These are phyloP conservation scores for Lactarius pseudohatsudake DNA, from an alignment of 768 basidiomycete species.

Conservation along the genomic window DNA sequence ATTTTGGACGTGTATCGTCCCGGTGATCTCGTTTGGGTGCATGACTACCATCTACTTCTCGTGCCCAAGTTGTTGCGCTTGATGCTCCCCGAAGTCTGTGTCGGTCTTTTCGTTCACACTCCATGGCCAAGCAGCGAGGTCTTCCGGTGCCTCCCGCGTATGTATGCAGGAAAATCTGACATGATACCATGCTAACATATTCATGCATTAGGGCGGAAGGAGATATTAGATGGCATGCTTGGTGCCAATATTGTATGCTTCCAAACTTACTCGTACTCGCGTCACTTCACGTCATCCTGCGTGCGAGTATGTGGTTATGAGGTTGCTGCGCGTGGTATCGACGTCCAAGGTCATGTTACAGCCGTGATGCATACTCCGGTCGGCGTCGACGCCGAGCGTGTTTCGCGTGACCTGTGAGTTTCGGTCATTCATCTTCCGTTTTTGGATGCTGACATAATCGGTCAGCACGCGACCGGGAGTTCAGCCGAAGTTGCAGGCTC, in stretches of 20 bases:
- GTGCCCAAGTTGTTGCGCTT: slow-evolving; percentile 83
- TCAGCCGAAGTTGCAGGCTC: slow-evolving; percentile 83
- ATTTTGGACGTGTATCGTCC: slow-evolving; percentile 70
- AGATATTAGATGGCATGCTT: slow-evolving; percentile 97
- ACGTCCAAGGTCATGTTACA: slow-evolving; percentile 83
- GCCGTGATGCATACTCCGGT: slow-evolving; percentile 90
- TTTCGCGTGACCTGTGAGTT: slow-evolving; percentile 69
- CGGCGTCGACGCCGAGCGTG: slow-evolving; percentile 90
- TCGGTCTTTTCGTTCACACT: slow-evolving; percentile 96
- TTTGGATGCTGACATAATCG: slow-evolving; percentile 8
- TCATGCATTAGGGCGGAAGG: slow-evolving; percentile 63
- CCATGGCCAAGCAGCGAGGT: slow-evolving; percentile 97
- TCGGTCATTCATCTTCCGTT: background rate
- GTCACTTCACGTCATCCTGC: slow-evolving; percentile 94
- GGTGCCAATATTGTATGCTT: slow-evolving; percentile 96
- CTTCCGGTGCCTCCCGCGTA: slow-evolving; percentile 89
- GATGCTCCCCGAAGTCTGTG: slow-evolving; percentile 61
- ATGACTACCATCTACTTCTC: slow-evolving; percentile 95
- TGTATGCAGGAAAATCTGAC: slow-evolving; percentile 36
- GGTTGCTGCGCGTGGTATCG: slow-evolving; percentile 65
- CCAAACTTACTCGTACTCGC: slow-evolving; percentile 94
- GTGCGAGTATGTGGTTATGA: slow-evolving; percentile 97
- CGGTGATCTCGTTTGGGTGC: slow-evolving; percentile 84
- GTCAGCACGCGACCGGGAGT: slow-evolving; percentile 72
- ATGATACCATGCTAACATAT: slow-evolving; percentile 11